phyloP scores from a whole-genome alignment of 2,329 filamentous ascomycete species.

The Chrysoporthe deuterocubensis region DNA sequence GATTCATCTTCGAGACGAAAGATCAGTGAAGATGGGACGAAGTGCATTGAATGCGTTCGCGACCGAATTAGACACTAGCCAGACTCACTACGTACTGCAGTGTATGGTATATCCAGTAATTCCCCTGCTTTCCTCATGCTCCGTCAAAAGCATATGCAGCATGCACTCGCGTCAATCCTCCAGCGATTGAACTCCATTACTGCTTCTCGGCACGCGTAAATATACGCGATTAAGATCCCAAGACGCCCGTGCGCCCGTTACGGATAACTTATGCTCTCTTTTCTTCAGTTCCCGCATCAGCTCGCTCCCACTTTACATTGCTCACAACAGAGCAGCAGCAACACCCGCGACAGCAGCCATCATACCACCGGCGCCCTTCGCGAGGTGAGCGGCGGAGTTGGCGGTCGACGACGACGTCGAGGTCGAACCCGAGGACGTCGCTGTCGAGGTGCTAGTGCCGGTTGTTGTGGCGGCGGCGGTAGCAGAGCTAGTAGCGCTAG shows the following conservation, averaged over 20 bases:
- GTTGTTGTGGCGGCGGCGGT: constrained; percentile 27
- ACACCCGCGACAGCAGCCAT: constrained; percentile 39
- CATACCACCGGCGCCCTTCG: constrained; percentile 37
- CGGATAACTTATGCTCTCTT: neutral
- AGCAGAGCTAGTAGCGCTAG: constrained; percentile 30
- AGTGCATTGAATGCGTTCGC: neutral
- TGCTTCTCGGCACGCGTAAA: neutral
- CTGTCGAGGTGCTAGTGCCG: constrained; percentile 25
- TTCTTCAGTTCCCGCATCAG: neutral
- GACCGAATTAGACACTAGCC: constrained; percentile 18
- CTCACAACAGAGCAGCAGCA: constrained; percentile 39
- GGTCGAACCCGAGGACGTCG: constrained; percentile 11
- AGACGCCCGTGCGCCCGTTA: constrained; percentile 1
- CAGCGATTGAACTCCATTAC: neutral
- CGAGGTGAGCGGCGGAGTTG: constrained; percentile 24
- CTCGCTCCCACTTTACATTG: neutral
- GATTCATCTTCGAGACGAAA: neutral
- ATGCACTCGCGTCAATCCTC: constrained; percentile 4
- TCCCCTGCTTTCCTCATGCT: neutral
- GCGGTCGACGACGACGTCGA: constrained; percentile 18
- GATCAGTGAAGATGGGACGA: neutral
- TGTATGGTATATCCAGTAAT: constrained; percentile 15
- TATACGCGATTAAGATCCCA: constrained; percentile 1
- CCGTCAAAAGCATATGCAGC: constrained; percentile 5
- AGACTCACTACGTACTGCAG: constrained; percentile 19